These are phyloP conservation scores for Symbiodinium natans DNA, from an alignment of 73 alveolate genomes.

Conservation along the genomic window DNA sequence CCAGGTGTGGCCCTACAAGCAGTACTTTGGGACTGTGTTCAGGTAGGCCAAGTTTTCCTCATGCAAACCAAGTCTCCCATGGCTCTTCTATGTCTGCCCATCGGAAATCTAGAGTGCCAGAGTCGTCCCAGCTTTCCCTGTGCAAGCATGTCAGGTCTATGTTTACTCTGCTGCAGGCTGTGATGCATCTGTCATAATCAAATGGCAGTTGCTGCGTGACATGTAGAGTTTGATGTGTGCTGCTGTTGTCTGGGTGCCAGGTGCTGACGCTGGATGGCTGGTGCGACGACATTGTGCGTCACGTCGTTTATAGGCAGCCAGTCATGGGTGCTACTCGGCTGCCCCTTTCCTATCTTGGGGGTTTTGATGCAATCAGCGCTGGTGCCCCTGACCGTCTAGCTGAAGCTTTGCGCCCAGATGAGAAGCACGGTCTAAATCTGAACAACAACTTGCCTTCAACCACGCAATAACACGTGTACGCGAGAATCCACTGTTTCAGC, in stretches of 20 bases:
- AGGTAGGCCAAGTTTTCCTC: not conserved
- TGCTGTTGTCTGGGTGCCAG: not conserved
- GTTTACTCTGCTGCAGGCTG: conserved; percentile 83
- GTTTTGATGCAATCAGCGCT: too few relatives aligned
- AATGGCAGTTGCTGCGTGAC: not conserved
- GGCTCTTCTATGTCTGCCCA: too few relatives aligned
- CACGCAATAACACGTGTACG: too few relatives aligned
- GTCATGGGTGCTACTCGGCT: conserved; percentile 56
- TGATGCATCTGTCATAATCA: not conserved
- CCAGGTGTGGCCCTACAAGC: conserved; percentile 93
- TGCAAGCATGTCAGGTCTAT: conserved; percentile 49
- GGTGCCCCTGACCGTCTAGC: too few relatives aligned
- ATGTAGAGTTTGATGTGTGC: not conserved
- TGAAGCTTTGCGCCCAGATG: too few relatives aligned
- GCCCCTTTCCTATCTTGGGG: not conserved
- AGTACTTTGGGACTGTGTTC: conserved; percentile 86
- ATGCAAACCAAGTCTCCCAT: too few relatives aligned
- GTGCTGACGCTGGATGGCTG: conserved; percentile 89
- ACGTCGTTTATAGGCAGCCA: conserved; percentile 85
- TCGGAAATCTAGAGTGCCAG: too few relatives aligned
- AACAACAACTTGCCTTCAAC: too few relatives aligned
- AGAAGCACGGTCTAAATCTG: too few relatives aligned
- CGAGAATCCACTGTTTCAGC: too few relatives aligned
- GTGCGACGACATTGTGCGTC: conserved; percentile 91
- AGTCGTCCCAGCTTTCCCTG: too few relatives aligned